These are phyloP conservation scores for Combretum micranthum DNA, from an alignment of 345 rosid genomes.

Conservation along the genomic window DNA sequence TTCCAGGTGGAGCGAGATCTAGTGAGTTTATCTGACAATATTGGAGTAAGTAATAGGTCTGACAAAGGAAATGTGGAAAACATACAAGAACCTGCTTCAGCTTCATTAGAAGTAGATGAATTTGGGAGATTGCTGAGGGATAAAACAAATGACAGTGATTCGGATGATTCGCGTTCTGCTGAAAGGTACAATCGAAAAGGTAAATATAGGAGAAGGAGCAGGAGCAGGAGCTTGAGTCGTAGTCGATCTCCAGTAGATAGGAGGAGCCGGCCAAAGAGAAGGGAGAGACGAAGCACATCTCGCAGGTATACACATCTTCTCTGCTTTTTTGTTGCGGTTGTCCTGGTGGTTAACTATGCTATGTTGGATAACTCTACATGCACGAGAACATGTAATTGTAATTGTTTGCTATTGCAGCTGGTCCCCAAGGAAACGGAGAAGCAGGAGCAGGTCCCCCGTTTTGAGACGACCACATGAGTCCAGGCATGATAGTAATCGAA, in stretches of 20 bases:
- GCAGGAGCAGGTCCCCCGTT: slow-evolving; percentile 42
- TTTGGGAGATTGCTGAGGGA: slow-evolving; percentile 55
- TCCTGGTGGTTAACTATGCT: background rate
- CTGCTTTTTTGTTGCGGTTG: background rate
- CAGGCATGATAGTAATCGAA: slow-evolving; percentile 15
- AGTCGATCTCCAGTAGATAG: slow-evolving; percentile 38
- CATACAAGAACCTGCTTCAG: slow-evolving; percentile 16
- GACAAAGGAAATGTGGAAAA: slow-evolving; percentile 22
- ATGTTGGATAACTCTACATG: background rate
- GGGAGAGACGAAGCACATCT: slow-evolving; percentile 43
- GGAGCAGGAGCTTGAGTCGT: slow-evolving; percentile 20
- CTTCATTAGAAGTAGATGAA: slow-evolving; percentile 37
- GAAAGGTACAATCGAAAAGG: slow-evolving; percentile 29
- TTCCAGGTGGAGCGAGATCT: slow-evolving; percentile 11
- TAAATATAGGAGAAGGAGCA: slow-evolving; percentile 7
- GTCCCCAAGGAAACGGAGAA: slow-evolving; percentile 33
- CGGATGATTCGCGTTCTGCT: slow-evolving; percentile 30
- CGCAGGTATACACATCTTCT: slow-evolving; percentile 33
- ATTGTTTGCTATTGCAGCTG: slow-evolving; percentile 29
- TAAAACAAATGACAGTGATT: slow-evolving; percentile 53
- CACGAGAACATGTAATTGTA: slow-evolving; percentile 1
- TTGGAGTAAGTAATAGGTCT: slow-evolving; percentile 12
- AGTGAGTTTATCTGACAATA: slow-evolving; percentile 14
- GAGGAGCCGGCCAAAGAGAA: slow-evolving; percentile 29
- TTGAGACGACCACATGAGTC: slow-evolving; percentile 21